A percentile compares a stretch with the other conserved stretches of the same genome.
These are phyloP conservation scores for Euclidium syriacum DNA, from an alignment of 345 rosid genomes.

Conservation along the genomic window DNA sequence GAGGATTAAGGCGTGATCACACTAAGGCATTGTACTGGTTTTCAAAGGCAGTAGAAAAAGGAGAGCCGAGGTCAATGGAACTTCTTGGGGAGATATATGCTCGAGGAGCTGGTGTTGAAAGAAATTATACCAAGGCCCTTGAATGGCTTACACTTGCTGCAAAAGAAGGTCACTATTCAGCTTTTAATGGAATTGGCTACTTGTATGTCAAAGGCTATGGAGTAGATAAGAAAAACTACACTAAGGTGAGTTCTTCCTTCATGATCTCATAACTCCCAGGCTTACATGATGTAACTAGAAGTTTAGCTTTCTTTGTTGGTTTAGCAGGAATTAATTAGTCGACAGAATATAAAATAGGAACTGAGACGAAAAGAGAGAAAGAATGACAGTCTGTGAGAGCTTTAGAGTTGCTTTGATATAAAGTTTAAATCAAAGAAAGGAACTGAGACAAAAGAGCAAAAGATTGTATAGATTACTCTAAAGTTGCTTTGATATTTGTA, in stretches of 20 bases:
- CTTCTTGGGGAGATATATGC: slow-evolving; percentile 98
- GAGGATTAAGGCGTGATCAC: slow-evolving; percentile 92
- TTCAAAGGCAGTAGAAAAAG: slow-evolving; percentile 78
- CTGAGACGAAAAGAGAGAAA: background rate
- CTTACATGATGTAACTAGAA: background rate
- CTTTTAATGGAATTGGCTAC: slow-evolving; percentile 95
- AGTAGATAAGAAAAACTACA: slow-evolving; percentile 88
- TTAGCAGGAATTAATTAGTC: background rate
- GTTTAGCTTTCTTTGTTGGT: background rate
- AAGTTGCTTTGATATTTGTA: background rate
- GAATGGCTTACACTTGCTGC: slow-evolving; percentile 93
- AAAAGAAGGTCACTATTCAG: slow-evolving; percentile 70
- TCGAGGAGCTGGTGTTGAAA: slow-evolving; percentile 96
- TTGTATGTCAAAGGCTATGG: slow-evolving; percentile 96
- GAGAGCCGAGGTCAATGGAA: slow-evolving; percentile 93
- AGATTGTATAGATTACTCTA: too few relatives aligned
- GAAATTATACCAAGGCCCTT: slow-evolving; percentile 89
- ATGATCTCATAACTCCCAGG: background rate
- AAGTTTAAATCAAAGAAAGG: too few relatives aligned
- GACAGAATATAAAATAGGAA: background rate
- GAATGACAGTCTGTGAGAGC: too few relatives aligned
- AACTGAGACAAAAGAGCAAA: too few relatives aligned
- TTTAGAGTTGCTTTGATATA: too few relatives aligned
- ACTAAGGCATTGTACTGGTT: slow-evolving; percentile 88
- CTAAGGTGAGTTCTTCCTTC: slow-evolving; percentile 48